Percentiles rank a stretch among this genome's conserved stretches.
phyloP scores from a whole-genome alignment of 202 grass and related monocot genomes.

The Saccharum hybrid region DNA sequence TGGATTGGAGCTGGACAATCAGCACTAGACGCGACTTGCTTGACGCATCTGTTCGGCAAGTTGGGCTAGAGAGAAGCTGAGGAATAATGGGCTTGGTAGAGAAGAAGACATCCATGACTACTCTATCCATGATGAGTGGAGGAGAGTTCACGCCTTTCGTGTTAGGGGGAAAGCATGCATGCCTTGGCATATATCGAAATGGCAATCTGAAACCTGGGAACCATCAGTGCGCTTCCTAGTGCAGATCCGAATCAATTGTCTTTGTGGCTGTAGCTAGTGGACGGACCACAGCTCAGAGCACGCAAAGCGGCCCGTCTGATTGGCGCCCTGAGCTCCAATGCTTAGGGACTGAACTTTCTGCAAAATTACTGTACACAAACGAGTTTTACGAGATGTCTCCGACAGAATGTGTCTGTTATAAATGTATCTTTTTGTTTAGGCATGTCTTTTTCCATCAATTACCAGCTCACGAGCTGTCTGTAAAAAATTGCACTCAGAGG shows the following conservation, averaged over 20 bases:
- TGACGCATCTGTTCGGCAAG: not conserved
- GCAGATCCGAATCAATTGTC: slow-evolving; percentile 29
- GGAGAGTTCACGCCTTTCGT: not conserved
- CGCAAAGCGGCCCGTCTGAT: not conserved
- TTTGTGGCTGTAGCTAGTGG: not conserved
- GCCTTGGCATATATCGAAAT: not conserved
- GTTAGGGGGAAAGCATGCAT: slow-evolving; percentile 1
- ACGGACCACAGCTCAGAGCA: not conserved
- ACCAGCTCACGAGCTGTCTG: too few relatives aligned
- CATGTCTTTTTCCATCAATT: too few relatives aligned
- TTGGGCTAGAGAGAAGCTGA: not conserved
- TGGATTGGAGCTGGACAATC: slow-evolving; percentile 1
- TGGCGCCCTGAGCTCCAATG: not conserved
- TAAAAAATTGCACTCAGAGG: too few relatives aligned
- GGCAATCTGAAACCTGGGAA: not conserved
- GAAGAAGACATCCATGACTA: too few relatives aligned
- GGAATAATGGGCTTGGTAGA: not conserved
- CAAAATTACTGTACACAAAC: not conserved
- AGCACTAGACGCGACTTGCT: not conserved
- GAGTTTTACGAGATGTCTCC: not conserved
- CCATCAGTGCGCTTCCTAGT: not conserved
- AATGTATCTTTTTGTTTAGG: not conserved
- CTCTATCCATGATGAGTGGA: not conserved
- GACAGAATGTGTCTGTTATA: not conserved
- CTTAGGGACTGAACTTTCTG: not conserved